Percentiles rank a stretch among this genome's conserved stretches.
These are phyloP conservation scores for Cladorrhinum sp. DNA, from an alignment of 2,329 filamentous ascomycete genomes.

Conservation along the genomic window DNA sequence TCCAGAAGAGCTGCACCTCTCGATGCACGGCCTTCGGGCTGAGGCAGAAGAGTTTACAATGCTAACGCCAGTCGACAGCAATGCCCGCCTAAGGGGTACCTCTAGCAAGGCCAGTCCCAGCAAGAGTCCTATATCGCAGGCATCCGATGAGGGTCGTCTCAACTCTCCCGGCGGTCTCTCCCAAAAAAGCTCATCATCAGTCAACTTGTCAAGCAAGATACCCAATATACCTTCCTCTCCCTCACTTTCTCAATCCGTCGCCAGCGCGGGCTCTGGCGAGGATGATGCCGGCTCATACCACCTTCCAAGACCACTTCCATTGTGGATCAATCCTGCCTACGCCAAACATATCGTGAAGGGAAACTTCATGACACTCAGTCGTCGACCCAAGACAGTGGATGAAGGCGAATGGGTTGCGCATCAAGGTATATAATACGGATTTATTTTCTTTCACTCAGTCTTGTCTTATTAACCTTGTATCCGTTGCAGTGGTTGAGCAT, in stretches of 20 bases:
- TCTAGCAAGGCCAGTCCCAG: constrained; percentile 23
- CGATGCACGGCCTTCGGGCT: background rate
- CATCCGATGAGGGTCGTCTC: constrained; percentile 24
- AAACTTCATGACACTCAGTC: constrained; percentile 85
- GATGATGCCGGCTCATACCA: constrained; percentile 32
- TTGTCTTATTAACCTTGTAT: background rate
- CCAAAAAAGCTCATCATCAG: constrained; percentile 27
- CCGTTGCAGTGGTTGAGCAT: constrained; percentile 72
- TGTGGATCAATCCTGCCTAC: constrained; percentile 65
- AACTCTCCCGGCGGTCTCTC: constrained; percentile 20
- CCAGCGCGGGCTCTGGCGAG: constrained; percentile 31
- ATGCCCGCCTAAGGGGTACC: constrained; percentile 28
- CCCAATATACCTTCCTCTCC: constrained; percentile 28
- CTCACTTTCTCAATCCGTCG: constrained; percentile 26
- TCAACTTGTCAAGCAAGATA: constrained; percentile 24
- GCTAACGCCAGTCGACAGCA: constrained; percentile 24
- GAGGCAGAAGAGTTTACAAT: background rate
- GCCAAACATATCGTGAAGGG: constrained; percentile 80
- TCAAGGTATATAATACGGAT: constrained; percentile 69
- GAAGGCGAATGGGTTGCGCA: constrained; percentile 85
- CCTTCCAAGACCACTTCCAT: constrained; percentile 44
- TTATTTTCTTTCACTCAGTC: background rate
- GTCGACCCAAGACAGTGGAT: constrained; percentile 78
- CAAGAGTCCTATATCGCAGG: constrained; percentile 26
- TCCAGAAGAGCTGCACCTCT: background rate